Evolutionary conservation across 2,329 filamentous ascomycete genomes (phyloP).

Genomic region (Hymenoscyphus salicellus): DNA sequence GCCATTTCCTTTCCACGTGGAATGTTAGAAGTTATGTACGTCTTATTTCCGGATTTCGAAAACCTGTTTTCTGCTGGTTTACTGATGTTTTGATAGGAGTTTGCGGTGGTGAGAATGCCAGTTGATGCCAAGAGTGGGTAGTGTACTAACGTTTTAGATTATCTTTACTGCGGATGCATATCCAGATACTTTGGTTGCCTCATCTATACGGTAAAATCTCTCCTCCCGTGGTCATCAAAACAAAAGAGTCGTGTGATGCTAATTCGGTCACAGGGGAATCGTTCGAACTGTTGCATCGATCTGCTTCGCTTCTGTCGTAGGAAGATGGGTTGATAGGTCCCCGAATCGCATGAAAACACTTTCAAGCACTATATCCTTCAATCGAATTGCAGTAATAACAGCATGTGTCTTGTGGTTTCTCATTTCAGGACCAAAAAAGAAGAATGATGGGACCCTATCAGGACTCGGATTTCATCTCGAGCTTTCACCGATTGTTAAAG

Average conservation of each 20-base stretch:
- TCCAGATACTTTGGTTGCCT: conserved; percentile 42
- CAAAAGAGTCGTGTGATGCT: conserved; percentile 17
- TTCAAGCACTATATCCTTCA: conserved; percentile 42
- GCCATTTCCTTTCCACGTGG: conserved; percentile 41
- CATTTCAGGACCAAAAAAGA: conserved; percentile 27
- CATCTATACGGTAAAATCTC: conserved; percentile 40
- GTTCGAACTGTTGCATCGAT: conserved; percentile 40
- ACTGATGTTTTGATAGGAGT: conserved; percentile 21
- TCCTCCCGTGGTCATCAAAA: neutral
- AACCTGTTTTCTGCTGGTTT: neutral
- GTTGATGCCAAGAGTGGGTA: neutral
- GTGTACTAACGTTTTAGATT: conserved; percentile 38
- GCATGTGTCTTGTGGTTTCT: conserved; percentile 43
- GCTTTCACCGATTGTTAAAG: conserved; percentile 28
- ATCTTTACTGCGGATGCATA: conserved; percentile 52
- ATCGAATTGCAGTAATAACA: conserved; percentile 41
- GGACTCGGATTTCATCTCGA: neutral
- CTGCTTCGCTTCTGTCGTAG: conserved; percentile 42
- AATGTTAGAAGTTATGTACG: conserved; percentile 48
- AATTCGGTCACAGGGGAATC: conserved; percentile 34
- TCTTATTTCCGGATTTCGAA: neutral
- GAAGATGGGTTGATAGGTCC: conserved; percentile 42
- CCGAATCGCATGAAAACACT: conserved; percentile 42
- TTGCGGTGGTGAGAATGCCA: conserved; percentile 27
- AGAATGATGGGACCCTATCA: neutral